phyloP scores from a whole-genome alignment of 768 basidiomycete genomes.

The Mrakia hoshinonis region DNA sequence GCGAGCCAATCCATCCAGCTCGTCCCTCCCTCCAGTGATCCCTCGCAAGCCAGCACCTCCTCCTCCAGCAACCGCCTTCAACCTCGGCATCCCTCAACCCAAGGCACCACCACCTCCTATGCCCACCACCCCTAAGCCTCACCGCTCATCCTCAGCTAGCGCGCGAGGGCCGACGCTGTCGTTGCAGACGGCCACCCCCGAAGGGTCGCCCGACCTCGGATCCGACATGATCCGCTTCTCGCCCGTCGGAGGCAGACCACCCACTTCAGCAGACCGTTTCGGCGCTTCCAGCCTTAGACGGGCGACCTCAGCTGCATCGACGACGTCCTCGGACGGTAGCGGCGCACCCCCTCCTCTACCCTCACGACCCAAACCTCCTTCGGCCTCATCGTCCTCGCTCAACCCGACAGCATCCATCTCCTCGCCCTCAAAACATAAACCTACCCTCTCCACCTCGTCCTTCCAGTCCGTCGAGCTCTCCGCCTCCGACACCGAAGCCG shows the following conservation, averaged over 20 bases:
- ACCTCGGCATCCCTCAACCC: background rate
- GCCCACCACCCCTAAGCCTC: background rate
- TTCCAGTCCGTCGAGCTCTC: conserved; percentile 77
- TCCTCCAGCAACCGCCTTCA: background rate
- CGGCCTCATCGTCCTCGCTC: background rate
- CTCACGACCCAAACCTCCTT: background rate
- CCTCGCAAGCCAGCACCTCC: conserved; percentile 4
- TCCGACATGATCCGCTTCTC: conserved; percentile 5
- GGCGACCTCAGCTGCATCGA: background rate
- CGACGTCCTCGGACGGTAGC: background rate
- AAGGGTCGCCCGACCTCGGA: background rate
- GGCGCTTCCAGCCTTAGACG: background rate
- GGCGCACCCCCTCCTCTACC: background rate
- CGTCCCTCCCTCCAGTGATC: background rate
- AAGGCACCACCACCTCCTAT: background rate
- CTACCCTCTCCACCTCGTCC: conserved; percentile 55
- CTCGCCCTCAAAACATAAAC: background rate
- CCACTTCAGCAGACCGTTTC: background rate
- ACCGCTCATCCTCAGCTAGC: background rate
- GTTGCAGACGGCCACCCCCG: background rate
- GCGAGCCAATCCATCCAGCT: background rate
- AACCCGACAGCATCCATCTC: background rate
- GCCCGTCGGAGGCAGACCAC: background rate
- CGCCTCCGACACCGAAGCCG: conserved; percentile 39
- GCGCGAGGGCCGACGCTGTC: background rate